Conservation (phyloP, 495 filamentous ascomycete species). For the Penicillium desertorum region DNA sequence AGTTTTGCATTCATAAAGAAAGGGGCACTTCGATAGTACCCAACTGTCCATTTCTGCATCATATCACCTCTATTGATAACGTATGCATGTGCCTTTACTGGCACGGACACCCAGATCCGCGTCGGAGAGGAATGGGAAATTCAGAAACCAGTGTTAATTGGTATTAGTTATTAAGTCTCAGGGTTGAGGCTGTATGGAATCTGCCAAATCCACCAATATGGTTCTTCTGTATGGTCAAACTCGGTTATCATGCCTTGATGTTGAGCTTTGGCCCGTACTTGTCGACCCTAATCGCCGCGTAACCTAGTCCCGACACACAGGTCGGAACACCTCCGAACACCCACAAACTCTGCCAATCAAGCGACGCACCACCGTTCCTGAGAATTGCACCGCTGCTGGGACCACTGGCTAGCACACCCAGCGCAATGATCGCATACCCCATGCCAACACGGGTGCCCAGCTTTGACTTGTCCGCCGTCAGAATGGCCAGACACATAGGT, state of each 20-base stretch:
- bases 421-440: constrained; percentile 10
- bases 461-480: constrained; percentile 13
- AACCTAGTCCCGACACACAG: background rate
- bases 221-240: background rate
- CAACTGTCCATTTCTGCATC: constrained; percentile 19
- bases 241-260: background rate
- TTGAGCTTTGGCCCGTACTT: background rate
- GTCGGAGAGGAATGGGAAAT: background rate
- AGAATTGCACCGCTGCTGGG: constrained; percentile 2
- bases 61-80: constrained; percentile 31
- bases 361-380: background rate
- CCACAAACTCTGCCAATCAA: constrained; percentile 3
- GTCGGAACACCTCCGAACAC: constrained; percentile 1
- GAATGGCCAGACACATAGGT: background rate
- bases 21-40: constrained; percentile 22
- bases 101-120: constrained; percentile 22
- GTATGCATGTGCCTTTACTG: constrained; percentile 16
- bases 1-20: constrained; percentile 21
- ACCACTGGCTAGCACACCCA: background rate
- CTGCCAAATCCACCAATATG: background rate
- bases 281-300: constrained; percentile 1
- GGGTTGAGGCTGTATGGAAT: no score
- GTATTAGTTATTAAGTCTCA: no score
- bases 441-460: constrained; percentile 39
- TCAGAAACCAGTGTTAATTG: no score